Base-by-base conservation (phyloP, 768 basidiomycete genomes). In the Clavaria fumosa region DNA sequence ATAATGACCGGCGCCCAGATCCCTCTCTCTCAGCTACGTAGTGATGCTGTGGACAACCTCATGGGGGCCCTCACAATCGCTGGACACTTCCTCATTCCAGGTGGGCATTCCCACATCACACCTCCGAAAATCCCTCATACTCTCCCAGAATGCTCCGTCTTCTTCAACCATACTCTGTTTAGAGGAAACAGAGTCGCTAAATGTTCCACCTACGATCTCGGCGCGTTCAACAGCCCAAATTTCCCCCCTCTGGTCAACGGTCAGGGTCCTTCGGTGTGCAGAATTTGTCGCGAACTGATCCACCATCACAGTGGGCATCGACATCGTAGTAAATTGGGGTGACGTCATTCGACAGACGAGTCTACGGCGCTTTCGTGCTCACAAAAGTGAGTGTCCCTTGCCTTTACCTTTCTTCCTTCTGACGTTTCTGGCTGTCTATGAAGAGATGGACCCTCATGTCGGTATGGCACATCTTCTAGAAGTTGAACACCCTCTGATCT, bases 1-100 rank as follows among this genome's bases (percentile, higher is more conserved):
- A 86, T 93, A 41, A 47, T 91, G 21, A 93, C 86, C 1, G 91
- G 90, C 9, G 88, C 90, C 0, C 91, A 95, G 59, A 93, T 96
- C 23, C 86, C 91, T 10, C 61, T 90, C 23, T 88, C 83, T 2
- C 81, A 89, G 50, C 62, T 91, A 32, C 71, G 88, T n/a, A 95
- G 91, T 47, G 90, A 96, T 53, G 88, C 89, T 5, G 76, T 89
- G 4, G 91, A 93, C 47, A 96, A 95, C 53, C 60, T 95, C 7
- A 74, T 95, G 53, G 89, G 86, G 5, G 82, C 86, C 3, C 60
- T 96, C 23, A 75, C 79, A 11, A 78, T 93, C 36, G 89, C 90
- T 11, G 90, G 91, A 1, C 78, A 85, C 48, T 91, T 76, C 50
- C 81, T 82, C 43, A 89, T 96, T 37, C 90, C 91, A 52, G 89